Evolutionary conservation across 1,284 basidiomycete species (phyloP).

Genomic region (Grifola frondosa): DNA sequence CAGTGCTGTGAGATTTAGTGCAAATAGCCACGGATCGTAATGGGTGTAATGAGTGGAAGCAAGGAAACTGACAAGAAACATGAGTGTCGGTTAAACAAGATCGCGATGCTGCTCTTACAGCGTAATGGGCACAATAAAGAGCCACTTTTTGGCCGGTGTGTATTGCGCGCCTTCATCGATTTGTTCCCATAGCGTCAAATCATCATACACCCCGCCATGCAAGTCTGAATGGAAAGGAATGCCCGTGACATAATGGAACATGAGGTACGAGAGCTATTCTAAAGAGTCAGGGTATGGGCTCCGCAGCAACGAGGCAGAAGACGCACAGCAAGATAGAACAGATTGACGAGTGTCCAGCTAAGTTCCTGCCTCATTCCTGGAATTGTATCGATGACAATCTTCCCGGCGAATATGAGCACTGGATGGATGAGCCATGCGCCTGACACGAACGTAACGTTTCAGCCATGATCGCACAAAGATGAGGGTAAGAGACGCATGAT

Average conservation of each 20-base stretch:
- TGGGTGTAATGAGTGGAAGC: conserved; percentile 98
- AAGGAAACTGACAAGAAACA: conserved; percentile 68
- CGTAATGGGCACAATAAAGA: conserved; percentile 87
- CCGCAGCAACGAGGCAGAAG: conserved; percentile 1
- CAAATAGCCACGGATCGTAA: conserved; percentile 91
- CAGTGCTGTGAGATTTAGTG: conserved; percentile 86
- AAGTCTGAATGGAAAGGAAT: conserved; percentile 91
- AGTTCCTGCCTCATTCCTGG: conserved; percentile 93
- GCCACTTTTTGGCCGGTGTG: conserved; percentile 98
- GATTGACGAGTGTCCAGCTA: conserved; percentile 94
- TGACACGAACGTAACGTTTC: conserved; percentile 31
- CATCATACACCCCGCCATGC: conserved; percentile 93
- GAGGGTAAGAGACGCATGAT: not conserved
- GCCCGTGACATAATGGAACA: conserved; percentile 99
- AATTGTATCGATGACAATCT: conserved; percentile 91
- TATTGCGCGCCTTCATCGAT: conserved; percentile 99
- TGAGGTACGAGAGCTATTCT: conserved; percentile 85
- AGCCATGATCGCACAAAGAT: not conserved
- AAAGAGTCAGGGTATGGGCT: conserved; percentile 4
- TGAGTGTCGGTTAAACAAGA: conserved; percentile 11
- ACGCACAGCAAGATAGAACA: conserved; percentile 89
- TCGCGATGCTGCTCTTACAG: conserved; percentile 59
- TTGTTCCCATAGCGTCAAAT: conserved; percentile 98
- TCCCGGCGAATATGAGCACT: conserved; percentile 87
- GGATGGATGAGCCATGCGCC: conserved; percentile 98